Percentiles rank a stretch among this genome's conserved stretches.
Evolutionary conservation across 352 stramenopile species (phyloP).

Genomic region (Pythium insidiosum): DNA sequence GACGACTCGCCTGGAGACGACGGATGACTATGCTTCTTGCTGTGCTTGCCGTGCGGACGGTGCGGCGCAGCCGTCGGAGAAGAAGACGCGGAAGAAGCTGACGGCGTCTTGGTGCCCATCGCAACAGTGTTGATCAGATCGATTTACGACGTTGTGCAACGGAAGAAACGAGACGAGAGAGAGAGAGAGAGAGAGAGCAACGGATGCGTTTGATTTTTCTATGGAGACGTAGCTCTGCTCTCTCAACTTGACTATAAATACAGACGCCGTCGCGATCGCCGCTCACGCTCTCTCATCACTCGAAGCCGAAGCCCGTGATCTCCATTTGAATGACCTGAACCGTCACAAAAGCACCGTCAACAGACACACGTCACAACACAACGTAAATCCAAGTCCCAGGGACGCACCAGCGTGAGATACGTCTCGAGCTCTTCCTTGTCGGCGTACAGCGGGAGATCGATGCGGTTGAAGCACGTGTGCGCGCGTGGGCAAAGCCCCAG

Average conservation of each 20-base stretch:
- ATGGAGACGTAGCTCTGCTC: not conserved
- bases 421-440: constrained; percentile 62
- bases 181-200: not conserved
- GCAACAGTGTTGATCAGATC: too few relatives aligned
- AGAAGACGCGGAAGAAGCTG: too few relatives aligned
- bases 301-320: constrained; percentile 44
- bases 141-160: too few relatives aligned
- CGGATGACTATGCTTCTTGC: too few relatives aligned
- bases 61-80: too few relatives aligned
- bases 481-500: constrained; percentile 55
- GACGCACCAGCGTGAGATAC: constrained; percentile 59
- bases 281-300: constrained; percentile 31
- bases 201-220: too few relatives aligned
- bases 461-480: constrained; percentile 82
- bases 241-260: constrained; percentile 10
- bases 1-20: too few relatives aligned
- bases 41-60: constrained; percentile 9
- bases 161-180: not conserved
- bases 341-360: not conserved
- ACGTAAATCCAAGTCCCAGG: not conserved
- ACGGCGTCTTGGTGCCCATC: too few relatives aligned
- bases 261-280: not conserved
- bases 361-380: not conserved
- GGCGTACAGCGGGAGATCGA: constrained; percentile 67
- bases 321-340: constrained; percentile 22